Percentiles rank a stretch among this genome's conserved stretches.
Evolutionary conservation across 208 protist genomes (phyloP).

Genomic region (Crithidia thermophila): DNA sequence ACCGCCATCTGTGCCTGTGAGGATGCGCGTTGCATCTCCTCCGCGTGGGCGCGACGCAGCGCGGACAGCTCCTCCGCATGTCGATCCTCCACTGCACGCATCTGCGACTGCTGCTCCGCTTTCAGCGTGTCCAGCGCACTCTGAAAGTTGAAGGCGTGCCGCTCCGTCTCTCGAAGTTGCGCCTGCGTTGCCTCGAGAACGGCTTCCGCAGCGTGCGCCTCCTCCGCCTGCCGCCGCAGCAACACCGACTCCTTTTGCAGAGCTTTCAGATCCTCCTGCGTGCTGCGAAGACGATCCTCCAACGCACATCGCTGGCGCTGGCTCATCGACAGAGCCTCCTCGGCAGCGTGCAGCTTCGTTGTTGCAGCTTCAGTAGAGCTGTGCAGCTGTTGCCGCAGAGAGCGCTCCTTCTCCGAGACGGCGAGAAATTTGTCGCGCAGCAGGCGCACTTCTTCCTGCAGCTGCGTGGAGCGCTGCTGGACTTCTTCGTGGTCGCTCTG

Average conservation of each 20-base stretch:
- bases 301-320: conserved; percentile 18
- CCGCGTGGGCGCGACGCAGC: conserved; percentile 12
- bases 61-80: conserved; percentile 11
- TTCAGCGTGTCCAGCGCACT: conserved; percentile 14
- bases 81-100: conserved; percentile 5
- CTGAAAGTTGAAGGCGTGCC: conserved; percentile 28
- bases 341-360: conserved; percentile 9
- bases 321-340: conserved; percentile 4
- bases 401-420: conserved; percentile 26
- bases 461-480: conserved; percentile 17
- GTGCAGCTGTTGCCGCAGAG: conserved; percentile 25
- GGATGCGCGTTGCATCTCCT: background rate
- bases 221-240: conserved; percentile 18
- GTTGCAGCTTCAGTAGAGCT: conserved; percentile 2
- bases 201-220: conserved; percentile 7
- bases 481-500: conserved; percentile 19
- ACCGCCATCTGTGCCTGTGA: background rate
- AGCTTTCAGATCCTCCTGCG: conserved; percentile 27
- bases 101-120: conserved; percentile 15
- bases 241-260: conserved; percentile 20
- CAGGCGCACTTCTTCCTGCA: conserved; percentile 25
- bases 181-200: conserved; percentile 24
- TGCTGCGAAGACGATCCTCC: conserved; percentile 23
- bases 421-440: conserved; percentile 27
- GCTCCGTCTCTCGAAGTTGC: conserved; percentile 30